These are phyloP conservation scores for Aspergillus vadensis DNA, from an alignment of 2,329 filamentous ascomycete genomes.

Conservation along the genomic window DNA sequence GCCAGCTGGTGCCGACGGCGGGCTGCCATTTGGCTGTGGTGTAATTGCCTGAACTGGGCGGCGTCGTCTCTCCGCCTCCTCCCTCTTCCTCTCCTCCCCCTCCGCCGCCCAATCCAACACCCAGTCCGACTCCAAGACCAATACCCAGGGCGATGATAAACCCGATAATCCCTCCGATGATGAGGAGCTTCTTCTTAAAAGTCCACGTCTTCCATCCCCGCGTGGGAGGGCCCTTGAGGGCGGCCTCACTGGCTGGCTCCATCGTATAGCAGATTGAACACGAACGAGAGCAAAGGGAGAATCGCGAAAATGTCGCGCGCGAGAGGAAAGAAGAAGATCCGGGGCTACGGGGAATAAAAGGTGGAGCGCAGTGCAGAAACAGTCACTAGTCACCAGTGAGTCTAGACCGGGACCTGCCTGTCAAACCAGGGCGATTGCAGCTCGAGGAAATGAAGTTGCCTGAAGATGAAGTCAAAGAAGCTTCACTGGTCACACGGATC, in stretches of 20 bases:
- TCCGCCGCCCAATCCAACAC: slow-evolving; percentile 31
- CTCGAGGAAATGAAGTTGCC: background rate
- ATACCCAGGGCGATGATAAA: slow-evolving; percentile 54
- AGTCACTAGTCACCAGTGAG: background rate
- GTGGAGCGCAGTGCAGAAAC: background rate
- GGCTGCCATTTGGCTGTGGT: slow-evolving; percentile 54
- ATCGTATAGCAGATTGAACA: slow-evolving; percentile 12
- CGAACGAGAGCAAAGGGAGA: background rate
- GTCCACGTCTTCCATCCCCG: slow-evolving; percentile 33
- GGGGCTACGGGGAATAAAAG: slow-evolving; percentile 5
- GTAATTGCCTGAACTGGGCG: slow-evolving; percentile 25
- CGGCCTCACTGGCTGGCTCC: slow-evolving; percentile 13
- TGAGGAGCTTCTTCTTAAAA: slow-evolving; percentile 37
- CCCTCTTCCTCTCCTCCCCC: slow-evolving; percentile 23
- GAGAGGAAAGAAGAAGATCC: slow-evolving; percentile 4
- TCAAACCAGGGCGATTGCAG: background rate
- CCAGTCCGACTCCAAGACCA: slow-evolving; percentile 60
- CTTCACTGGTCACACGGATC: slow-evolving; percentile 6
- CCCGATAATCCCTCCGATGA: slow-evolving; percentile 26
- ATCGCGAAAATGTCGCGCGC: background rate
- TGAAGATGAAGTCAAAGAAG: background rate
- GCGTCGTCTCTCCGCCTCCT: slow-evolving; percentile 24
- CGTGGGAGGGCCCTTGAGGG: slow-evolving; percentile 21
- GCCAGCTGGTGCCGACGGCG: slow-evolving; percentile 57
- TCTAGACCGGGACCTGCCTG: background rate